Evolutionary conservation across 495 filamentous ascomycete species (phyloP).

Genomic region (Aspergillus baeticus): DNA sequence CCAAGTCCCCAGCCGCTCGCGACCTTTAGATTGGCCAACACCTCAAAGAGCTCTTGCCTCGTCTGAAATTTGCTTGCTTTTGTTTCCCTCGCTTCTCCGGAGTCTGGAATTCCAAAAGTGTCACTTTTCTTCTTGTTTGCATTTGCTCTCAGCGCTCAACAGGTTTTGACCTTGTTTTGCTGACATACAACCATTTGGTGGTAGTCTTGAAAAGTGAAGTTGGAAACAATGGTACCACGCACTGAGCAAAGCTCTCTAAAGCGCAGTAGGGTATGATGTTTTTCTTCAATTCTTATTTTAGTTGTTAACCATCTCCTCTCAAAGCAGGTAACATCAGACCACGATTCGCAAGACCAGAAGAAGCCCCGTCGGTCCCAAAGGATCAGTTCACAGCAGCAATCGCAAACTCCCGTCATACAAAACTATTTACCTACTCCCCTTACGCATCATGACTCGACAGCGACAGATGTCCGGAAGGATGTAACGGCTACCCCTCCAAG

Average conservation of each 20-base stretch:
- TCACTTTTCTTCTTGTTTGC: background rate
- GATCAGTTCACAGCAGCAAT: constrained; percentile 51
- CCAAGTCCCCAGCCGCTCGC: background rate
- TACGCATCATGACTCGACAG: constrained; percentile 64
- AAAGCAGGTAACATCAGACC: constrained; percentile 37
- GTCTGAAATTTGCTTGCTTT: background rate
- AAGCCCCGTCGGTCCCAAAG: constrained; percentile 54
- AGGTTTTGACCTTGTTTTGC: no score
- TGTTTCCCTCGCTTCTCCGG: background rate
- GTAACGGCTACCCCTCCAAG: constrained; percentile 70
- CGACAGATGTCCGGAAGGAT: constrained; percentile 65
- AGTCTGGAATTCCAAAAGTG: background rate
- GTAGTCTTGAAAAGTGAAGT: constrained; percentile 6
- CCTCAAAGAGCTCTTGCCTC: background rate
- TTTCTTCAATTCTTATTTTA: background rate
- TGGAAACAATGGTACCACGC: constrained; percentile 44
- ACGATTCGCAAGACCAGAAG: constrained; percentile 45
- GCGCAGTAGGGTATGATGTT: constrained; percentile 43
- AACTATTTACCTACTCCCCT: constrained; percentile 80
- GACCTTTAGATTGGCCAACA: background rate
- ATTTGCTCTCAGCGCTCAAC: background rate
- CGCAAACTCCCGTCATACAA: constrained; percentile 58
- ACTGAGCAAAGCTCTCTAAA: constrained; percentile 55
- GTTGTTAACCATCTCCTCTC: background rate
- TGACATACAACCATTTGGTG: no score